Conservation (phyloP, 208 protist species). For the Leishmania aethiopica region DNA sequence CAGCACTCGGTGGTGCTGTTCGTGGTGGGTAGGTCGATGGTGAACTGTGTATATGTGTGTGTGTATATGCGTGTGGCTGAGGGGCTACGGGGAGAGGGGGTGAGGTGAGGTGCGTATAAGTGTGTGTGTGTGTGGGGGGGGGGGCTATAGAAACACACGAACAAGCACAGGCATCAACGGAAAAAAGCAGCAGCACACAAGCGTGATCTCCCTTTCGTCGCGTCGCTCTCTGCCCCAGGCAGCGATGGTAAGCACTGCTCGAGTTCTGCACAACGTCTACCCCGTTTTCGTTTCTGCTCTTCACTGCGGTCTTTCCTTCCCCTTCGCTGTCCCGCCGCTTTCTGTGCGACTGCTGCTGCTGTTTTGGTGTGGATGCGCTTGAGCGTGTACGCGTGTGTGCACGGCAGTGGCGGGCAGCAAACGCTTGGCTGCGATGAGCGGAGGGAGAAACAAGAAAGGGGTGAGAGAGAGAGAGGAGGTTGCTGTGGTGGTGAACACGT, state of each 20-base stretch:
- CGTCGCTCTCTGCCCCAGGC: not conserved
- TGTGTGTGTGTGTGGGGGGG: not conserved
- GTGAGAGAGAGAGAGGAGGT: not conserved
- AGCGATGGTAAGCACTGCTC: not conserved
- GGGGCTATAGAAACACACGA: not conserved
- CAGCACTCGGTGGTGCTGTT: too few relatives aligned
- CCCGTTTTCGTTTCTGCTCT: not conserved
- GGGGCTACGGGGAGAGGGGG: too few relatives aligned
- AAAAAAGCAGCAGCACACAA: not conserved
- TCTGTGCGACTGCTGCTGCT: not conserved
- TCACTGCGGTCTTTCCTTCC: not conserved
- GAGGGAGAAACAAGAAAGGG: not conserved
- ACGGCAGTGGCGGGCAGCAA: not conserved
- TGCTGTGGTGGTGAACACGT: not conserved
- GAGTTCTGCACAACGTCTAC: not conserved
- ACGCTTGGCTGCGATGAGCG: not conserved
- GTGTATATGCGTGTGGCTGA: too few relatives aligned
- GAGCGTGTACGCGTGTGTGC: not conserved
- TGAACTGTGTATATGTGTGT: too few relatives aligned
- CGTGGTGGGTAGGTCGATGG: too few relatives aligned
- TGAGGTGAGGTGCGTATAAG: not conserved
- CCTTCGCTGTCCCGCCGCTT: not conserved
- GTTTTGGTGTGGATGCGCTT: not conserved
- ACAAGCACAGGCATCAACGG: slow-evolving; percentile 1
- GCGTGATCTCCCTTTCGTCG: not conserved